Percentiles rank a stretch among this genome's conserved stretches.
Conservation (phyloP, 2,329 filamentous ascomycete species). For the Ophiostoma tasmaniense region DNA sequence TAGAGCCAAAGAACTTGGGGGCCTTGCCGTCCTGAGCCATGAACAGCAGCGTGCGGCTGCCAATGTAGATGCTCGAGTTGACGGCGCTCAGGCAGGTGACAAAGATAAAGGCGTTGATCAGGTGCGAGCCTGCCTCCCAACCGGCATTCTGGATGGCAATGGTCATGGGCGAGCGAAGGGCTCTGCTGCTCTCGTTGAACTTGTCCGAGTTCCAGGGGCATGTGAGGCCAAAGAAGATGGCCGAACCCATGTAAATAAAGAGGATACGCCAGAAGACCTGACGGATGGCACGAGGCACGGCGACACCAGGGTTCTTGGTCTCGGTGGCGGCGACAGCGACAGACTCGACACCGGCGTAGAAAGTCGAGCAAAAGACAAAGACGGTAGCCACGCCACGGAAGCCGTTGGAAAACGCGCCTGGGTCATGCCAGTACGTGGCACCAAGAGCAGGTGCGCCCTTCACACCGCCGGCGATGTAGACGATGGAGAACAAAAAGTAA, state of each 20-base stretch:
- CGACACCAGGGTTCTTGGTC: slow-evolving; percentile 48
- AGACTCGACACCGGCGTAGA: slow-evolving; percentile 59
- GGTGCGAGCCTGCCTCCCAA: slow-evolving; percentile 62
- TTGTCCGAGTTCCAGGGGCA: slow-evolving; percentile 60
- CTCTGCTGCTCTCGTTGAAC: slow-evolving; percentile 52
- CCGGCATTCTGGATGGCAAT: slow-evolving; percentile 66
- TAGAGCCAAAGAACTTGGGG: slow-evolving; percentile 59
- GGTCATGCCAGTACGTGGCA: slow-evolving; percentile 63
- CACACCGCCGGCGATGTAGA: slow-evolving; percentile 62
- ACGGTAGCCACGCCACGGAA: slow-evolving; percentile 58
- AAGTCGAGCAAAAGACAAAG: slow-evolving; percentile 61
- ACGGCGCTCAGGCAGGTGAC: slow-evolving; percentile 63
- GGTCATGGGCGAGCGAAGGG: slow-evolving; percentile 64
- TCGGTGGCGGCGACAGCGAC: slow-evolving; percentile 57
- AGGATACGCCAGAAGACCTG: slow-evolving; percentile 55
- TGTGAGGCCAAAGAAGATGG: slow-evolving; percentile 67
- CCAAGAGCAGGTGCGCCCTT: slow-evolving; percentile 54
- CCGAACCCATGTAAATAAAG: slow-evolving; percentile 59
- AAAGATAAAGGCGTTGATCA: slow-evolving; percentile 72
- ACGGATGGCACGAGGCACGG: slow-evolving; percentile 49
- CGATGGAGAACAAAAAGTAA: slow-evolving; percentile 65
- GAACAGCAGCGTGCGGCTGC: slow-evolving; percentile 63
- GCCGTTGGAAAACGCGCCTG: slow-evolving; percentile 62
- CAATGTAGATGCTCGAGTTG: slow-evolving; percentile 71
- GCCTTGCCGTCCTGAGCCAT: slow-evolving; percentile 69